Base-by-base conservation (phyloP, 2,329 filamentous ascomycete genomes). In the Aspergillus alliaceus region DNA sequence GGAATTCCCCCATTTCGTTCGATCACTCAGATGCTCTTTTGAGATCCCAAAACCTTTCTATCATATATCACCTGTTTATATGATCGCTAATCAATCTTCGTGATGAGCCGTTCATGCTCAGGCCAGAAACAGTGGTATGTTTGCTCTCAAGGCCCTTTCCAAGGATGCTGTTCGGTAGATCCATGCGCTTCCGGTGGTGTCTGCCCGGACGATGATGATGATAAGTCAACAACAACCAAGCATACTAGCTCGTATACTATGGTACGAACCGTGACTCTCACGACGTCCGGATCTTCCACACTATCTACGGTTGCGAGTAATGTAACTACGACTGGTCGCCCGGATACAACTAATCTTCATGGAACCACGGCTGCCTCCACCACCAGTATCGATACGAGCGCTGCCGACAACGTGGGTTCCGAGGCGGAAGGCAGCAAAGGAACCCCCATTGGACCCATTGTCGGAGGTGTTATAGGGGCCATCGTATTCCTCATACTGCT, bases 121-220 rank as follows among this genome's bases (percentile, higher is more conserved):
- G 52, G 37, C 7, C 31, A 51, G 25, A 59, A 62, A 34, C 58
- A 47, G 47, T 73, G 60, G 59, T 74, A 73, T 64, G 58, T 65
- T 32, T 72, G 71, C 50, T 53, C 53, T 3, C 54, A 34, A 39
- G 66, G 65, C 0, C 29, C 50, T 29, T 74, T 65, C 51, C 56
- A 37, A 31, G 72, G 72, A 44, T 75, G 72, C 53, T 75, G 72
- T 47, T 69, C 69, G 9, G 61, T 61, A 14, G 62, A 73, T 56
- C 70, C 72, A 25, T 74, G 72, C 54, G 60, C 56, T 11, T 55
- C 54, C 25, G 69, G 68, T 31, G 70, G 69, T 1, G 34, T 66
- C 2, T 75, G 72, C 63, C 66, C 66, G 9, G 68, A 70, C 32
- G 58, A 64, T 29, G 47, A 56, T 15, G 42, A 20, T 42, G 40